These are phyloP conservation scores for Alternaria dauci DNA, from an alignment of 2,329 filamentous ascomycete genomes.

Conservation along the genomic window DNA sequence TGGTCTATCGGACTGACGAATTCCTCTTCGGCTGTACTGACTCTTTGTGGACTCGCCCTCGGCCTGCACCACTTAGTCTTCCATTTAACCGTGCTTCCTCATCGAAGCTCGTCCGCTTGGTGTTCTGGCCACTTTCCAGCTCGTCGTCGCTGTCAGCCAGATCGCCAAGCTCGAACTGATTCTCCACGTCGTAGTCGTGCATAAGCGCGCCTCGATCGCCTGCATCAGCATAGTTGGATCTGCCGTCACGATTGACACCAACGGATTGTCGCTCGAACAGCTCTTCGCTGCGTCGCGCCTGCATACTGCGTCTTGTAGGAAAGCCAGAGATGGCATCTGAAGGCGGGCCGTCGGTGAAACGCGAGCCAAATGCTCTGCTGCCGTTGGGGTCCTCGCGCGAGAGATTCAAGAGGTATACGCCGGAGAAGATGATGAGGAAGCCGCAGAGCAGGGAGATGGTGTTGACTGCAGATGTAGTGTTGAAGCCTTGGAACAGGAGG, in stretches of 20 bases:
- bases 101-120: constrained; percentile 23
- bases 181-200: constrained; percentile 85
- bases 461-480: constrained; percentile 90
- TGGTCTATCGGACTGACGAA: constrained; percentile 25
- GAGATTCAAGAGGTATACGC: constrained; percentile 95
- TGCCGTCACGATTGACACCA: constrained; percentile 14
- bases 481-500: constrained; percentile 95
- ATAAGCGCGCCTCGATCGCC: constrained; percentile 84
- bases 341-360: constrained; percentile 76
- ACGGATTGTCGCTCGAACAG: constrained; percentile 59
- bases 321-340: constrained; percentile 91
- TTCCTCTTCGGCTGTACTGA: constrained; percentile 35
- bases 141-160: constrained; percentile 67
- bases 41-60: constrained; percentile 42
- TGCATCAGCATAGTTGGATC: constrained; percentile 25
- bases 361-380: constrained; percentile 64
- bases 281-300: constrained; percentile 72
- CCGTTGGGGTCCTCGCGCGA: constrained; percentile 90
- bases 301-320: constrained; percentile 93
- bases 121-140: constrained; percentile 37
- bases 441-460: constrained; percentile 91
- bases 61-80: constrained; percentile 38
- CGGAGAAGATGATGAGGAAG: constrained; percentile 93
- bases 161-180: constrained; percentile 76
- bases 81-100: constrained; percentile 24